Percentiles rank a stretch among this genome's conserved stretches.
Conservation (phyloP, 768 basidiomycete species). For the Mycena vulgaris region DNA sequence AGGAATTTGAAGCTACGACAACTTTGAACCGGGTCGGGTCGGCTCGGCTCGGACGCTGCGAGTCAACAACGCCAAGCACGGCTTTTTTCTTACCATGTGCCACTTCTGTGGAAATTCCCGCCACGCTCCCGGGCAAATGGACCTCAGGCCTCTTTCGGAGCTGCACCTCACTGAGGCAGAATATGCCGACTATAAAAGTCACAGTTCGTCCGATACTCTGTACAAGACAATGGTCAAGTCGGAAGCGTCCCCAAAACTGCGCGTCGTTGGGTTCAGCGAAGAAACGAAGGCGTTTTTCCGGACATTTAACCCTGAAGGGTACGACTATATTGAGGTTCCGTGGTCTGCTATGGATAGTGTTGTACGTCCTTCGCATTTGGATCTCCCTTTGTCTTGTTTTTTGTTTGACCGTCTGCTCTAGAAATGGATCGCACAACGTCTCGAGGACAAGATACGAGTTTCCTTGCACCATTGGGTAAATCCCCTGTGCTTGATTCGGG, state of each 20-base stretch:
- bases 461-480: slow-evolving; percentile 28
- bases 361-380: neutral
- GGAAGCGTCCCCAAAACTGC: slow-evolving; percentile 2
- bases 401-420: neutral
- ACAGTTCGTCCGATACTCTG: slow-evolving; percentile 18
- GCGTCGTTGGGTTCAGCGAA: slow-evolving; percentile 27
- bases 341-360: slow-evolving; percentile 27
- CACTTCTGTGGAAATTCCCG: slow-evolving; percentile 7
- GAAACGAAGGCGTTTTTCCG: slow-evolving; percentile 27
- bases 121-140: neutral
- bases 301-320: slow-evolving; percentile 1
- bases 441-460: slow-evolving; percentile 29
- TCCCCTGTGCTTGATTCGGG: neutral
- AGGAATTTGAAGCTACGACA: no score
- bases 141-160: slow-evolving; percentile 15
- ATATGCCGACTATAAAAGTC: slow-evolving; percentile 28
- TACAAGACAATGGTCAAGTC: slow-evolving; percentile 10
- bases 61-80: neutral
- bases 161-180: slow-evolving; percentile 23
- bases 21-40: no score
- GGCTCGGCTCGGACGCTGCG: no score
- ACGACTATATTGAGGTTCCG: slow-evolving; percentile 26
- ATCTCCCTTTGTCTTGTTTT: neutral
- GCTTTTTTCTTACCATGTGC: slow-evolving; percentile 20
- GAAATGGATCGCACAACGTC: slow-evolving; percentile 30